Evolutionary conservation across 352 stramenopile species (phyloP), one percentile per base, ranked within the genome.

Genomic region (Phytophthora agathidicida): DNA sequence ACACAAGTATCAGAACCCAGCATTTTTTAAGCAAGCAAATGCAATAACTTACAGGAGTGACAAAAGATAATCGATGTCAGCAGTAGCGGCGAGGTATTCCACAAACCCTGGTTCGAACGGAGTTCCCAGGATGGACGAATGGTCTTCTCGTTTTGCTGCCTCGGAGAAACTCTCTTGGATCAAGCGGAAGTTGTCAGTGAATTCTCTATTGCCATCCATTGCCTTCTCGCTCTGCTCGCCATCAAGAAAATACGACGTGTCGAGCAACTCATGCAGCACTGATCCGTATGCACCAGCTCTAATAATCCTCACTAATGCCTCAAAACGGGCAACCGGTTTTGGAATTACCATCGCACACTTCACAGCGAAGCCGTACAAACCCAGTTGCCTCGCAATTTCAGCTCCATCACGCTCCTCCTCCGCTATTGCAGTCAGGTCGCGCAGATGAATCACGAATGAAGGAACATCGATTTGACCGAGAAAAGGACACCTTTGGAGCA

Each of bases 401-500:
- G 16, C 10, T 23, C 42, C 41, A 16, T 76, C 52, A 3, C 11
- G 14, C 4, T 65, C 33, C 13, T 47, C 24, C 19, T 77, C 58
- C 0, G 39, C 54, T 14, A 80, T 43, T 10, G 48, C 45, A 45
- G 45, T 68, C 16, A 87, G 44, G 35, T 87, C 75, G 7, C 69
- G 56, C 3, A 87, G 43, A 38, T 77, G 69, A 55, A 83, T 56
- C 6, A 88, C 76, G 48, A 88, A 74, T 14, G 51, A 57, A 49
- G 67, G 43, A 10, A 86, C 61, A 38, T 89, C 74, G 4, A 89
- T 73, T 47, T 73, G 71, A 16, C 88, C 75, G 13, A 89, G 61
- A 51, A 86, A 89, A 2, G 78, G 77, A 17, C 80, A 88, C 17
- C 53, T 78, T 64, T 88, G 60, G 14, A 89, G 70, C 20, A 83